phyloP scores from a whole-genome alignment of 106 monocot genomes.

The Dendrobium catenatum region DNA sequence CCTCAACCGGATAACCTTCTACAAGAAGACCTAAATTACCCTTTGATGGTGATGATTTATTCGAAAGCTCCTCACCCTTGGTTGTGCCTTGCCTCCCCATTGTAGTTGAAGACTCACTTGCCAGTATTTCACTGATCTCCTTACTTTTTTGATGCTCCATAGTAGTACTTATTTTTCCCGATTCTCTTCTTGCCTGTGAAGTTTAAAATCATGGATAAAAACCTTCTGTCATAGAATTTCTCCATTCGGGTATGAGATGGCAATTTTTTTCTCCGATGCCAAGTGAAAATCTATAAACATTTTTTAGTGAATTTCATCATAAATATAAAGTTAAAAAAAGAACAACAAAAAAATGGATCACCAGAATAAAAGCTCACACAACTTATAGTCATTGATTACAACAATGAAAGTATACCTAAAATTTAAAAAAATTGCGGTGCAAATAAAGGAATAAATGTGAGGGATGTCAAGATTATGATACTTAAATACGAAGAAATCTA shows the following conservation, averaged over 20 bases:
- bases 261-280: background rate
- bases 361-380: background rate
- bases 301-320: background rate
- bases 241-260: background rate
- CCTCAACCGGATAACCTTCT: slow-evolving; percentile 85
- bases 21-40: slow-evolving; percentile 27
- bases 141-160: background rate
- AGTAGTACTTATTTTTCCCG: background rate
- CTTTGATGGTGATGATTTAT: slow-evolving; percentile 15
- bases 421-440: too few relatives aligned
- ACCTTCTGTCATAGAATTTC: background rate
- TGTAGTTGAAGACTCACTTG: background rate
- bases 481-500: background rate
- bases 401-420: too few relatives aligned
- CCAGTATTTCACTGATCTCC: background rate
- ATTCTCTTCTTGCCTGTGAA: background rate
- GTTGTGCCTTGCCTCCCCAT: slow-evolving; percentile 2
- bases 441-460: too few relatives aligned
- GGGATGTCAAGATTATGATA: background rate
- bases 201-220: background rate
- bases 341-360: background rate
- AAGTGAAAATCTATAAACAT: background rate
- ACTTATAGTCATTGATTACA: too few relatives aligned
- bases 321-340: background rate
- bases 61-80: background rate